Base-by-base conservation (phyloP, 306 rosid species). In the Pterocarpus santalinus region DNA sequence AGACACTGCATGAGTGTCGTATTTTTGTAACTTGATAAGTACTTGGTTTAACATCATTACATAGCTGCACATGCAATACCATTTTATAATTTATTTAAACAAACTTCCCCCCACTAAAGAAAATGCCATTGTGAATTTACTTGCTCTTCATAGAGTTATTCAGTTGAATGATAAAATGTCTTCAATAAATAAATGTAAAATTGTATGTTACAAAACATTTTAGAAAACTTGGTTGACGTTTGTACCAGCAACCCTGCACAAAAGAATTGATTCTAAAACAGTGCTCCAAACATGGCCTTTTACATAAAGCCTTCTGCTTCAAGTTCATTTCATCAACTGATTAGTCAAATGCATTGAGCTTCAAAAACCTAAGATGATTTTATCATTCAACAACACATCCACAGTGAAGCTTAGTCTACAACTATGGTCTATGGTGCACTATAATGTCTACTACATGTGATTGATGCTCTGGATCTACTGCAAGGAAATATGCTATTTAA, bases 401-500 rank as follows among this genome's bases (percentile, higher is more conserved):
- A 64, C 53, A 61, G 7, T 52, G 39, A 76, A 51, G 63, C 43
- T 30, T 30, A 32, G 34, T 36, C 43, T 44, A 77, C 5, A 72
- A 49, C 46, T 36, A 57, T 35, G 67, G 12, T 11, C 36, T 47
- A 57, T 36, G 60, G 12, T 11, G 55, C 33, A 69, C 63, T 49
- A 61, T 10, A 38, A 8, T 8, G 63, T 64, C 8, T 43, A 41
- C 62, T 12, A 75, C 5, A 72, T 7, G 73, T 10, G 34, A 35
- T 66, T 78, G 53, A 30, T 52, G 33, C 1, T 56, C 56, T 58
- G 56, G 70, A 38, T 73, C 51, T 14, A 69, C 28, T 1, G 5
- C 46, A 46, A 46, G 72, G 65, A 82, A 56, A 33, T 47, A 39
- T 72, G 8, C 52, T 73, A 15, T 39, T 74, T 5, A 60, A 77